Conservation (phyloP, 2,329 filamentous ascomycete genomes). For the Fusarium sp. region DNA sequence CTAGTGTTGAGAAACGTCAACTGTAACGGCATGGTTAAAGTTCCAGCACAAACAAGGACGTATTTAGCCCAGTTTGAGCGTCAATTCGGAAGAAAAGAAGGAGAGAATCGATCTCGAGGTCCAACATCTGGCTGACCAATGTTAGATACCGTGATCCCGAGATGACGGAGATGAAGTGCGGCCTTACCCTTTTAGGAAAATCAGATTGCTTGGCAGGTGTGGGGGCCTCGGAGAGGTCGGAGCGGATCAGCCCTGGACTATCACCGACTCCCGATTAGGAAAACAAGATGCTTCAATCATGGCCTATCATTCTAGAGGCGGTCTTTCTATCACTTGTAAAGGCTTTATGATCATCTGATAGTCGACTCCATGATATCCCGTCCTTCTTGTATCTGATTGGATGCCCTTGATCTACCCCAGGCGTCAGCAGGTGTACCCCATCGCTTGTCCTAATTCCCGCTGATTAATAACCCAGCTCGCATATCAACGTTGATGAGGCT, state of each 20-base stretch:
- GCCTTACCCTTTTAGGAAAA: slow-evolving; percentile 32
- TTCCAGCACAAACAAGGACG: too few species aligned
- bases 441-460: background rate
- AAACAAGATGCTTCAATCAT: slow-evolving; percentile 13
- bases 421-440: background rate
- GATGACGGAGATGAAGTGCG: background rate
- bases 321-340: background rate
- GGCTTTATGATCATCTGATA: background rate
- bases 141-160: background rate
- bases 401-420: background rate
- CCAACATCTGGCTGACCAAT: background rate
- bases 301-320: background rate
- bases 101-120: background rate
- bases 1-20: slow-evolving; percentile 38
- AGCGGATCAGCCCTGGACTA: background rate
- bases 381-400: background rate
- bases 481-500: background rate
- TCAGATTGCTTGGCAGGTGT: slow-evolving; percentile 21
- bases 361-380: background rate
- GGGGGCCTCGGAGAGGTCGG: background rate
- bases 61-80: background rate
- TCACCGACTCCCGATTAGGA: slow-evolving; percentile 12
- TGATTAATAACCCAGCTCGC: background rate
- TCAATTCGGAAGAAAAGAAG: background rate
- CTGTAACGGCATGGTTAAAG: background rate